These are phyloP conservation scores for Chrysanthemum lavandulifolium DNA, from an alignment of 129 eudicot genomes.

Conservation along the genomic window DNA sequence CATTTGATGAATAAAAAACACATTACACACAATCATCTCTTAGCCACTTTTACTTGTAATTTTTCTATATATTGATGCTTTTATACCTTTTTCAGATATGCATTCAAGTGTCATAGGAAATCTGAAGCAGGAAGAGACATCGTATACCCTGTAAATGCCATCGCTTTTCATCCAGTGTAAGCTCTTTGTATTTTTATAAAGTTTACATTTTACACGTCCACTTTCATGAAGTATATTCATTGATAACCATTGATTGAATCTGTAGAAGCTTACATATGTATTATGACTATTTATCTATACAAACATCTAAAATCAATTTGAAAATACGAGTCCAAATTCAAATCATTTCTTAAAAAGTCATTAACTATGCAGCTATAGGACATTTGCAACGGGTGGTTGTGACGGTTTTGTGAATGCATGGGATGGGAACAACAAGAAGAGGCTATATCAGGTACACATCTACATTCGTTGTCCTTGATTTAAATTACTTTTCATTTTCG, in stretches of 20 bases:
- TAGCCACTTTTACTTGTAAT: no score
- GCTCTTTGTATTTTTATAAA: constrained; percentile 12
- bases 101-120: constrained; percentile 92
- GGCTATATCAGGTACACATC: constrained; percentile 67
- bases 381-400: constrained; percentile 92
- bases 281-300: neutral
- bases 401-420: constrained; percentile 87
- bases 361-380: constrained; percentile 65
- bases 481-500: neutral
- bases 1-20: no score
- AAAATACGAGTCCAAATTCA: no score
- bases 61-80: no score
- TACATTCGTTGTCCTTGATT: neutral
- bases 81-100: no score
- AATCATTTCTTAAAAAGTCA: neutral
- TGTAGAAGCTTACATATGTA: neutral
- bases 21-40: no score
- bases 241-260: no score
- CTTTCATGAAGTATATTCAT: no score
- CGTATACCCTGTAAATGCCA: constrained; percentile 89
- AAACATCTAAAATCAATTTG: neutral
- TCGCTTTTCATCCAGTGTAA: constrained; percentile 94
- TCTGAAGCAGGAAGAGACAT: constrained; percentile 92
- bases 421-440: constrained; percentile 94
- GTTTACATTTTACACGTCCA: neutral